Percentiles rank a stretch among this genome's conserved stretches.
phyloP scores from a whole-genome alignment of 768 basidiomycete genomes.

The Trametes coccinea region DNA sequence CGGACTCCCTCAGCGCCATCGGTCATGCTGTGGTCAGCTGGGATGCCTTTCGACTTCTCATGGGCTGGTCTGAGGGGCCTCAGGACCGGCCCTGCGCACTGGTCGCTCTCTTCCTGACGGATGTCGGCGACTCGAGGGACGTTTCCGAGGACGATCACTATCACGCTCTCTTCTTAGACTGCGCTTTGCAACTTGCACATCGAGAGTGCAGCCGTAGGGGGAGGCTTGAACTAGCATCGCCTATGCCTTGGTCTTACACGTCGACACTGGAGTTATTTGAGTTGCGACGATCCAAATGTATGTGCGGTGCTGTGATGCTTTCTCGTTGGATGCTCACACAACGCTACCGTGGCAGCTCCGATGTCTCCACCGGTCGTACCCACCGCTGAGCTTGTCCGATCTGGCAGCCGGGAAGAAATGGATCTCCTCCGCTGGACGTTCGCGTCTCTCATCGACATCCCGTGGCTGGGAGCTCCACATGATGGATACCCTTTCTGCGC shows the following conservation, averaged over 20 bases:
- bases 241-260: constrained; percentile 2
- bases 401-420: background rate
- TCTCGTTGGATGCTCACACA: too few relatives aligned
- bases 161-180: background rate
- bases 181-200: background rate
- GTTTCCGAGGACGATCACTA: background rate
- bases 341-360: too few relatives aligned
- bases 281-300: background rate
- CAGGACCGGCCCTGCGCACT: too few relatives aligned
- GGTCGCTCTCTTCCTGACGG: too few relatives aligned
- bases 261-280: background rate
- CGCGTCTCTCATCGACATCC: background rate
- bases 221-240: background rate
- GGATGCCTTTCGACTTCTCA: too few relatives aligned
- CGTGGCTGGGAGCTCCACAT: background rate
- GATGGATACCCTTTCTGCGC: constrained; percentile 1
- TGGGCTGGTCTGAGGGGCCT: too few relatives aligned
- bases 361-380: too few relatives aligned
- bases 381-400: background rate
- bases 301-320: too few relatives aligned
- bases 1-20: too few relatives aligned
- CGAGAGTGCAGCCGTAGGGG: background rate
- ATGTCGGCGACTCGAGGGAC: too few relatives aligned
- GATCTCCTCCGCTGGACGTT: background rate
- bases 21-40: too few relatives aligned